Conservation (phyloP, 805 yeast species). For the Yamadazyma tumulicola region DNA sequence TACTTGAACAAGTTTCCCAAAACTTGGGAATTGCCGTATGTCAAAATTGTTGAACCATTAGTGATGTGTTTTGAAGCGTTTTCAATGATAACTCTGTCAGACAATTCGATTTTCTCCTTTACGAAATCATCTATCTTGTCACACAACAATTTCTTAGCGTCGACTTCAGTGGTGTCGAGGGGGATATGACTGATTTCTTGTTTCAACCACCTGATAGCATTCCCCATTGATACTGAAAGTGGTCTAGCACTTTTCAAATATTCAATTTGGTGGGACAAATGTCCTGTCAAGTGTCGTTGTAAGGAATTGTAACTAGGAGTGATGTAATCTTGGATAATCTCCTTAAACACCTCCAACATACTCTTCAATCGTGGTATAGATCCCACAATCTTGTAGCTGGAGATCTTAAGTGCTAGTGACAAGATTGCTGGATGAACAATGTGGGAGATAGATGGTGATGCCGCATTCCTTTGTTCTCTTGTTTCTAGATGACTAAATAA, state of each 20-base stretch:
- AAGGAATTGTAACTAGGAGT: constrained; percentile 86
- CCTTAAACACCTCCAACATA: constrained; percentile 81
- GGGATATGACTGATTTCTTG: constrained; percentile 85
- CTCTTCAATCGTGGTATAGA: constrained; percentile 81
- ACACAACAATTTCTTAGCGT: constrained; percentile 63
- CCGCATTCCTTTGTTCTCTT: constrained; percentile 67
- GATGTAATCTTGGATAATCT: constrained; percentile 71
- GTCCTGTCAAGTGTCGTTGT: constrained; percentile 83
- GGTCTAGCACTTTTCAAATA: constrained; percentile 89
- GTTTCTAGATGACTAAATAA: constrained; percentile 79
- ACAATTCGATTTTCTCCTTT: constrained; percentile 77
- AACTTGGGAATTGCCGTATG: constrained; percentile 87
- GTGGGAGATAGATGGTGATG: constrained; percentile 54
- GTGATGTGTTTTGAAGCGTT: constrained; percentile 74
- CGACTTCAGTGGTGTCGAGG: constrained; percentile 62
- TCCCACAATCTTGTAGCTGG: constrained; percentile 85
- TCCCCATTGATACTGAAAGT: constrained; percentile 91
- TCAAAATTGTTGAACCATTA: constrained; percentile 74
- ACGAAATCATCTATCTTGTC: constrained; percentile 77
- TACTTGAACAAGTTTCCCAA: constrained; percentile 68
- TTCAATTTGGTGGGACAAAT: constrained; percentile 89
- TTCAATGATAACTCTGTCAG: constrained; percentile 79
- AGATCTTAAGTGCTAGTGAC: constrained; percentile 71
- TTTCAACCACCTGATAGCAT: constrained; percentile 94
- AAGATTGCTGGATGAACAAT: constrained; percentile 85